Conservation (phyloP, 139 green algal genomes). For the Asterochloris sp. region DNA sequence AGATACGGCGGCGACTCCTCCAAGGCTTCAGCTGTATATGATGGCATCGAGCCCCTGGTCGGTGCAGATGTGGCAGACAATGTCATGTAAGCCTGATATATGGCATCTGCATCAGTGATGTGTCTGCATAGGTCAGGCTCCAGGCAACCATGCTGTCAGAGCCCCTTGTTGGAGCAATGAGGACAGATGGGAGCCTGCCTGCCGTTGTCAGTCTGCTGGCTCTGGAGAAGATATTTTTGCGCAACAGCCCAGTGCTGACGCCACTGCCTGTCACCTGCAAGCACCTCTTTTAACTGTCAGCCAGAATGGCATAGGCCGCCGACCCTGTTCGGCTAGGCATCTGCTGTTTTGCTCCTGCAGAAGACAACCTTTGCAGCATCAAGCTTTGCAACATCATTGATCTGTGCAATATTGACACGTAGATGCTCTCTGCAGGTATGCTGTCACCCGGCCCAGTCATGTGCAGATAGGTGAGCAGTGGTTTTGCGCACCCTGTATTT, state of each 20-base stretch:
- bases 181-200: not conserved
- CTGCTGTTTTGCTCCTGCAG: too few species aligned
- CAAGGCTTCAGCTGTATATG: slow-evolving; percentile 66
- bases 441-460: too few species aligned
- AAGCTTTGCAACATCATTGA: too few species aligned
- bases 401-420: too few species aligned
- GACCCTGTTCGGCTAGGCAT: too few species aligned
- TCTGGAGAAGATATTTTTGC: not conserved
- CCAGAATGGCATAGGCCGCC: too few species aligned
- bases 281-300: too few species aligned
- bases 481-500: not conserved
- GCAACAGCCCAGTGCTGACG: not conserved
- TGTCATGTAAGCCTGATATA: slow-evolving; percentile 60
- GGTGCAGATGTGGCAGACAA: slow-evolving; percentile 84
- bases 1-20: slow-evolving; percentile 2
- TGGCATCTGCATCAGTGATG: slow-evolving; percentile 29
- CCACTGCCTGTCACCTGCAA: not conserved
- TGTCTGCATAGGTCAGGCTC: not conserved
- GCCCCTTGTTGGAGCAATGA: not conserved
- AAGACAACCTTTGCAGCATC: too few species aligned
- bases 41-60: slow-evolving; percentile 59
- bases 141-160: not conserved
- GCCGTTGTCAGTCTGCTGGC: too few species aligned
- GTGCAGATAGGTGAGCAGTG: too few species aligned
- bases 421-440: too few species aligned